Evolutionary conservation across 371 early-diverging fungal genomes (phyloP).

Genomic region (Mucor irregularis): DNA sequence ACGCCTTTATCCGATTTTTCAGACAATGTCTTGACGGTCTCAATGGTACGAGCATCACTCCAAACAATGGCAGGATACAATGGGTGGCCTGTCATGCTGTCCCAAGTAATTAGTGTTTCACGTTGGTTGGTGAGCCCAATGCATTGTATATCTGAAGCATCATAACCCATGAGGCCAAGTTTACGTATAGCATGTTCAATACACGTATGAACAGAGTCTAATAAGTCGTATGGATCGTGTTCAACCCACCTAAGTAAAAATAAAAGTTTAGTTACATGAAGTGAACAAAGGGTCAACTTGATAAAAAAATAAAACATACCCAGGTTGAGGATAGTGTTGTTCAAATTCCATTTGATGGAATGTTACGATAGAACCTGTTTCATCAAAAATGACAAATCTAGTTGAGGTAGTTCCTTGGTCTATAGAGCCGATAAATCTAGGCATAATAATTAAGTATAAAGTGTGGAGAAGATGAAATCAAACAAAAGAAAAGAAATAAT

Average conservation of each 20-base stretch:
- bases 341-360: constrained; percentile 81
- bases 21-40: constrained; percentile 66
- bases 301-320: constrained; percentile 58
- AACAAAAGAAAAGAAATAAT: not conserved
- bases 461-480: not conserved
- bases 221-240: constrained; percentile 82
- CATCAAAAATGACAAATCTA: constrained; percentile 89
- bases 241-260: constrained; percentile 84
- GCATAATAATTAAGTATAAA: constrained; percentile 9
- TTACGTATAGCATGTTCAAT: constrained; percentile 69
- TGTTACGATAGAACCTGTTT: constrained; percentile 67
- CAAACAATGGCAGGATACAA: constrained; percentile 92
- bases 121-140: constrained; percentile 96
- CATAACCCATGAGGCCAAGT: constrained; percentile 61
- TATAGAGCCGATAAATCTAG: constrained; percentile 76
- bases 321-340: constrained; percentile 75
- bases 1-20: constrained; percentile 30
- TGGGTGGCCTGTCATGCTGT: constrained; percentile 77
- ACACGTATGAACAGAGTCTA: constrained; percentile 72
- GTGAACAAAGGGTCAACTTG: no score
- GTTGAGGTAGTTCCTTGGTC: constrained; percentile 95
- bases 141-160: constrained; percentile 64
- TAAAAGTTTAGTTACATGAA: no score
- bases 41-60: constrained; percentile 88
- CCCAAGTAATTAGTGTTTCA: constrained; percentile 92